Evolutionary conservation across 768 basidiomycete genomes (phyloP).

Genomic region (Sarcodon aspratus): DNA sequence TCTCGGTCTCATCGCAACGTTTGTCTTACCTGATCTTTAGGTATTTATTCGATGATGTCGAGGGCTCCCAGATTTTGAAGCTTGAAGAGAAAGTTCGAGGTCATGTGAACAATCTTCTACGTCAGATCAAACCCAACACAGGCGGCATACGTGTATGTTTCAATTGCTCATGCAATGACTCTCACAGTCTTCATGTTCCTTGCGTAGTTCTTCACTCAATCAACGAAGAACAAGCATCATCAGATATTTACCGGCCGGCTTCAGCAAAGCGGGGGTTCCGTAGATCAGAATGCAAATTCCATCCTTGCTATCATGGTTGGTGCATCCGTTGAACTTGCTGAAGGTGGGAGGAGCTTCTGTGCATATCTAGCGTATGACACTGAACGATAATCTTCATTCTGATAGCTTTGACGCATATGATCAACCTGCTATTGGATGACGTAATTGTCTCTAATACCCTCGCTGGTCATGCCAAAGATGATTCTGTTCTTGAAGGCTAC

Average conservation of each 20-base stretch:
- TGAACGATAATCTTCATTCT: constrained; percentile 7
- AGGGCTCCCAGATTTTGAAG: constrained; percentile 45
- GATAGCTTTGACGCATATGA: constrained; percentile 2
- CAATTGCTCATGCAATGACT: no score
- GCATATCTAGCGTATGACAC: not conserved
- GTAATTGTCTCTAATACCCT: constrained; percentile 20
- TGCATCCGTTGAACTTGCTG: constrained; percentile 54
- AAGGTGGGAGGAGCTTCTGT: no score
- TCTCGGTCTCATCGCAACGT: no score
- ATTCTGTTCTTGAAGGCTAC: constrained; percentile 42
- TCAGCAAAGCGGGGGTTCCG: constrained; percentile 39
- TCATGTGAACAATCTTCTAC: constrained; percentile 43
- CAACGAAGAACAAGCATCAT: no score
- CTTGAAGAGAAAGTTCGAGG: constrained; percentile 37
- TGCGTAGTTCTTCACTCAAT: no score
- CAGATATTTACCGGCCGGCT: no score
- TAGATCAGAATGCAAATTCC: constrained; percentile 55
- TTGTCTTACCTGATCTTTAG: no score
- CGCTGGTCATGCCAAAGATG: constrained; percentile 18
- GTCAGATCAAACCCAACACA: constrained; percentile 39
- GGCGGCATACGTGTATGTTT: no score
- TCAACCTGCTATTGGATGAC: not conserved
- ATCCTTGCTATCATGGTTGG: constrained; percentile 63
- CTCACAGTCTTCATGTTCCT: no score
- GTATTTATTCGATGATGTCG: constrained; percentile 58